These are phyloP conservation scores for Sungouiella thailandica DNA, from an alignment of 805 yeast species.

Conservation along the genomic window DNA sequence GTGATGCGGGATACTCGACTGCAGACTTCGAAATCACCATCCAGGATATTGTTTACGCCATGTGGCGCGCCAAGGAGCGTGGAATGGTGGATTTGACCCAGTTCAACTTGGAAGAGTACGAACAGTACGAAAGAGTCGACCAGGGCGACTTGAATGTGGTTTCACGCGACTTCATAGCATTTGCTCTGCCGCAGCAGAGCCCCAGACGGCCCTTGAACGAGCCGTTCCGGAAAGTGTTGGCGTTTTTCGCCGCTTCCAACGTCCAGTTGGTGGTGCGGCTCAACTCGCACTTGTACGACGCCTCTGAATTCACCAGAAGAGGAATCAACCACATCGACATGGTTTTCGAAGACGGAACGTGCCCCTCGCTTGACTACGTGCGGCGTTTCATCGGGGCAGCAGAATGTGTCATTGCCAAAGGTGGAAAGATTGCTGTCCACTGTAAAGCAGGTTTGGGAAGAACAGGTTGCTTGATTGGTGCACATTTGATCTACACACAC, in stretches of 20 bases:
- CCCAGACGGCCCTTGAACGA: conserved; percentile 50
- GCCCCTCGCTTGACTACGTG: conserved; percentile 92
- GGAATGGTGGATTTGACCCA: conserved; percentile 80
- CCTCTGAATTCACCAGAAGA: conserved; percentile 71
- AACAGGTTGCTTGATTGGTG: conserved; percentile 97
- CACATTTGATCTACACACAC: conserved; percentile 91
- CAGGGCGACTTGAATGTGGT: conserved; percentile 93
- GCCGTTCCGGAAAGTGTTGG: conserved; percentile 76
- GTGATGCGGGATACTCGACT: conserved; percentile 96
- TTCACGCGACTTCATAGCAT: conserved; percentile 92
- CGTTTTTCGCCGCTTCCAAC: conserved; percentile 63
- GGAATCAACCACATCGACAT: conserved; percentile 89
- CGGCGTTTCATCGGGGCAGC: conserved; percentile 93
- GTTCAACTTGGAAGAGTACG: conserved; percentile 91
- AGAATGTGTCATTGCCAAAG: conserved; percentile 76
- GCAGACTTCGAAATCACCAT: conserved; percentile 92
- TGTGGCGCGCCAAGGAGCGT: conserved; percentile 96
- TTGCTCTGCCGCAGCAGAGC: conserved; percentile 89
- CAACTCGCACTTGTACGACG: conserved; percentile 87
- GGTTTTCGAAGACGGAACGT: conserved; percentile 97
- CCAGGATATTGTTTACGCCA: conserved; percentile 92
- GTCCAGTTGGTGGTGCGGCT: conserved; percentile 89
- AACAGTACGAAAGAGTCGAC: conserved; percentile 90
- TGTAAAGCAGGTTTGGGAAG: conserved; percentile 98
- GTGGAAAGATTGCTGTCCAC: conserved; percentile 97